Base-by-base conservation (phyloP, 2,329 filamentous ascomycete genomes). In the Pseudocercospora pini-densiflorae region DNA sequence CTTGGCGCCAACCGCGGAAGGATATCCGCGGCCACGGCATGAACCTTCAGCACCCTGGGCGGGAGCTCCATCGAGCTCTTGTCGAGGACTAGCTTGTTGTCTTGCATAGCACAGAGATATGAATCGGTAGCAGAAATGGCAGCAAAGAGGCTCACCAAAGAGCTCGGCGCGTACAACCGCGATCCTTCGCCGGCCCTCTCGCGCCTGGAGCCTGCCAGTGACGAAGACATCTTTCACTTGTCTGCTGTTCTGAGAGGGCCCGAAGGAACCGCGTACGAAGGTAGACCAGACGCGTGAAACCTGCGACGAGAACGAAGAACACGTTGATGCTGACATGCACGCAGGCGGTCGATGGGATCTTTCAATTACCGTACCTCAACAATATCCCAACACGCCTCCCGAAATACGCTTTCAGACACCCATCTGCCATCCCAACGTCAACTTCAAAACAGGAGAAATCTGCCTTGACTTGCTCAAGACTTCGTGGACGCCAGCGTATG, bases 401-500 rank as follows among this genome's bases (percentile, higher is more conserved):
- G 85, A 83, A 47, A 90, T 99, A 71, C 84, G 81, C 65, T 99
- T 99, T 82, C 82, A 85, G n/a, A 99, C 93, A 40, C 88, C 89
- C 68, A 88, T 96, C 71, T 91, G 92, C 74, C 93, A 97, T 82
- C 89, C 94, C 57, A 97, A 97, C 80, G 88, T 91, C 54, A 82
- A 86, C 68, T 88, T 88, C 77, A 82, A 83, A 72, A 93, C 88
- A 2, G 95, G 95, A 72, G 94, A 97, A 80, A 95, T 99, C 76
- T 99, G 95, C 79, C 88, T 98, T 29, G 95, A 97, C 77, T 85
- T 98, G 68, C 85, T 99, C 59, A 88, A 87, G 67, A 83, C 82
- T 0, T 86, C 86, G 19, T 98, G 94, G 94, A 91, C 92, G 66
- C 92, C 94, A 0, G 89, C 92, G 19, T 95, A 97, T 79, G 94